These are phyloP conservation scores for Microstroma glucosiphilum DNA, from an alignment of 1,284 basidiomycete genomes.

Conservation along the genomic window DNA sequence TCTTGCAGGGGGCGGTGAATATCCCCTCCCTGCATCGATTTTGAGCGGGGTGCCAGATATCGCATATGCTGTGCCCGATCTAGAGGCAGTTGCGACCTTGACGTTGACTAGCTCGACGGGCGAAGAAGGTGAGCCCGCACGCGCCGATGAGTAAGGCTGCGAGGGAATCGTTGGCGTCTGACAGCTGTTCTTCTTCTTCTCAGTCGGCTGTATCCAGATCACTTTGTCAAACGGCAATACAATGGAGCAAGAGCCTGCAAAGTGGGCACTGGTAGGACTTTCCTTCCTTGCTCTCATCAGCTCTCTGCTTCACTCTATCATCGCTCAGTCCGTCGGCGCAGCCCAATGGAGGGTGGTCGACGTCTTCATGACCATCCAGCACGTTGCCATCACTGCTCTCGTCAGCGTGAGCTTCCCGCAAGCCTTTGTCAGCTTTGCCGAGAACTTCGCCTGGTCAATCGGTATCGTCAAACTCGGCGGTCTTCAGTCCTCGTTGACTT, in stretches of 20 bases:
- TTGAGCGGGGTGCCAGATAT: slow-evolving; percentile 64
- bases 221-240: slow-evolving; percentile 88
- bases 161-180: no score
- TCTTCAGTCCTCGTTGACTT: slow-evolving; percentile 72
- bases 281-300: slow-evolving; percentile 65
- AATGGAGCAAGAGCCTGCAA: slow-evolving; percentile 65
- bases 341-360: slow-evolving; percentile 65
- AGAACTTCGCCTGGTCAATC: slow-evolving; percentile 83
- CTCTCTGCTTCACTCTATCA: slow-evolving; percentile 63
- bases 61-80: slow-evolving; percentile 79
- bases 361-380: slow-evolving; percentile 72
- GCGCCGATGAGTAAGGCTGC: no score
- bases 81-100: slow-evolving; percentile 82
- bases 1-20: slow-evolving; percentile 59
- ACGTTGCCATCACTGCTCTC: slow-evolving; percentile 68
- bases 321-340: slow-evolving; percentile 49
- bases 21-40: slow-evolving; percentile 62
- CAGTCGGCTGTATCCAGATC: slow-evolving; percentile 78
- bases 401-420: slow-evolving; percentile 80
- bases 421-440: slow-evolving; percentile 69
- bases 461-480: slow-evolving; percentile 67
- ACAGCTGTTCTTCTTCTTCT: no score
- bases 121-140: slow-evolving; percentile 51
- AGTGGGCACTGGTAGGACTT: slow-evolving; percentile 69
- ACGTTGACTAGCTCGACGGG: slow-evolving; percentile 64